A percentile compares a stretch with the other conserved stretches of the same genome.
Conservation (phyloP, 169 alveolate genomes). For the Neospora caninum region DNA sequence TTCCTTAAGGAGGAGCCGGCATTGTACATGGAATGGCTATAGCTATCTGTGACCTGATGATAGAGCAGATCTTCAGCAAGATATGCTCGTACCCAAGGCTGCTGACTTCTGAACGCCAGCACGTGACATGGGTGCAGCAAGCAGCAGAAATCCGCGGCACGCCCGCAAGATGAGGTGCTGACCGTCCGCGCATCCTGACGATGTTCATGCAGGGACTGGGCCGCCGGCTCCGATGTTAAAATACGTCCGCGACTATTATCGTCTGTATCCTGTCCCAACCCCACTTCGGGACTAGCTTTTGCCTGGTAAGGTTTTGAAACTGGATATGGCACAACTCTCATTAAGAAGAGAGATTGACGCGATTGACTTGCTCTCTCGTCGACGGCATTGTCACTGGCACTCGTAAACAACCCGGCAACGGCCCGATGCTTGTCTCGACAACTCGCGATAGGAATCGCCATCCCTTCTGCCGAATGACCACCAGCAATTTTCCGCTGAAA, state of each 20-base stretch:
- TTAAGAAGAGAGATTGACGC: background rate
- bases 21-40: no score
- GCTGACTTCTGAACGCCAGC: conserved; percentile 55
- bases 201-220: no score
- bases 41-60: background rate
- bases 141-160: conserved; percentile 3
- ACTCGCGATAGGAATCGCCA: background rate
- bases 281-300: background rate
- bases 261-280: background rate
- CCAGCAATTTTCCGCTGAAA: background rate
- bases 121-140: conserved; percentile 55
- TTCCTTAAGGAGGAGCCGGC: background rate
- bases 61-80: background rate
- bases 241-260: background rate
- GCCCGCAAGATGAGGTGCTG: background rate
- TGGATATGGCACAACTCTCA: background rate
- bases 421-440: background rate
- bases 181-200: background rate
- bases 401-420: background rate
- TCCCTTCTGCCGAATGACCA: background rate
- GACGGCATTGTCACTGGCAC: background rate
- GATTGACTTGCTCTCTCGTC: background rate
- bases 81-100: conserved; percentile 51
- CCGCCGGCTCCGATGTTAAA: background rate
- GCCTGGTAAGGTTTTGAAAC: background rate